Evolutionary conservation across 495 filamentous ascomycete genomes (phyloP).

Genomic region (Daldinia concentrica): DNA sequence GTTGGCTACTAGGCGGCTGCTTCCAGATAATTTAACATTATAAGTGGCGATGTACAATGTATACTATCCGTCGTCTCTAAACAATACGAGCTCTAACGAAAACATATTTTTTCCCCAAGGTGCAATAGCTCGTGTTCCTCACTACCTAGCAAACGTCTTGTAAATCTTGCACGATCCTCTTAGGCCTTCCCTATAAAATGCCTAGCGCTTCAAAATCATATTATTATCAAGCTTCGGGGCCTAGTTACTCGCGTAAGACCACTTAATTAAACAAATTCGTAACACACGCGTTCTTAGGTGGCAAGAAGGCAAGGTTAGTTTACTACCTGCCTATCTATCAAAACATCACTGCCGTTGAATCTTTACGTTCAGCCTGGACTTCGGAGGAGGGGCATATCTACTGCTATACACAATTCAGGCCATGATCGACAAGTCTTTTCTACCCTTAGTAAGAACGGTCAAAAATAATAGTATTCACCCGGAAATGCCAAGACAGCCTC

Average conservation of each 20-base stretch:
- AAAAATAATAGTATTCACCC: slow-evolving; percentile 30
- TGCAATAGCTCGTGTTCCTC: neutral
- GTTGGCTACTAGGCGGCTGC: neutral
- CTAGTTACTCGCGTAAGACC: no score
- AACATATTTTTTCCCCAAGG: neutral
- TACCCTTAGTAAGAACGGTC: slow-evolving; percentile 16
- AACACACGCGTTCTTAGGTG: neutral
- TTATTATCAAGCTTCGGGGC: neutral
- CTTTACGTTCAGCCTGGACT: slow-evolving; percentile 30
- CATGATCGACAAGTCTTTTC: slow-evolving; percentile 33
- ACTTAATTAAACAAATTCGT: neutral
- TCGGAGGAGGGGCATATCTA: slow-evolving; percentile 25
- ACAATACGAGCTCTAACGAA: slow-evolving; percentile 10
- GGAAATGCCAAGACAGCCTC: slow-evolving; percentile 28
- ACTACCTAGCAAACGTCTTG: neutral
- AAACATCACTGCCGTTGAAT: slow-evolving; percentile 29
- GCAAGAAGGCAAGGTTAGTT: neutral
- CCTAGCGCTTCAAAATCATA: neutral
- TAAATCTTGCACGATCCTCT: neutral
- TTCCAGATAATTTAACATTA: neutral
- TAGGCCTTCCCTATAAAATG: neutral
- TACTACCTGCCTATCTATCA: neutral
- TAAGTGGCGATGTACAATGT: neutral
- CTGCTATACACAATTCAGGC: slow-evolving; percentile 28
- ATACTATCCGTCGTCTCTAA: neutral